Evolutionary conservation across 371 early-diverging fungal species (phyloP).

Genomic region (Rhizopus sp.): DNA sequence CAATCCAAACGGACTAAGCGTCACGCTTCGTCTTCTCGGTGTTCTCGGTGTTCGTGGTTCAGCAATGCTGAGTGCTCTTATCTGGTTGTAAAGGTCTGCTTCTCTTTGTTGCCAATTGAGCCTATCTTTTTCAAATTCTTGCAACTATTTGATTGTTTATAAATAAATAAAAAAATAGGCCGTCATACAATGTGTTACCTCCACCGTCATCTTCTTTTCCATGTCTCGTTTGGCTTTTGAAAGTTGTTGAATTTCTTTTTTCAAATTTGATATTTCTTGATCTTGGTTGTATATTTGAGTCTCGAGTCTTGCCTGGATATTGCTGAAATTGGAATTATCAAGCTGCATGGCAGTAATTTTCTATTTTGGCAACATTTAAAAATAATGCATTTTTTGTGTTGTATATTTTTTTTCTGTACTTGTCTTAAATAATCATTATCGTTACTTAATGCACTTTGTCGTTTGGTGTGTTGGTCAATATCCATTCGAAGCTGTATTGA

Average conservation of each 20-base stretch:
- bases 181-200: conserved; percentile 21
- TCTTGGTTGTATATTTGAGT: conserved; percentile 51
- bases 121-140: conserved; percentile 49
- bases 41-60: conserved; percentile 49
- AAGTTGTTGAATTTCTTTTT: conserved; percentile 42
- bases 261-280: conserved; percentile 35
- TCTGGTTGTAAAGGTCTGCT: conserved; percentile 51
- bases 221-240: conserved; percentile 43
- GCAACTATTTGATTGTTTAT: conserved; percentile 27
- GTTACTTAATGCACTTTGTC: conserved; percentile 30
- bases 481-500: conserved; percentile 35
- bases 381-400: neutral
- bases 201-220: conserved; percentile 40
- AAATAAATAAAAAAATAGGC: neutral
- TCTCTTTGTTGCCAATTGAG: conserved; percentile 49
- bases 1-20: conserved; percentile 38
- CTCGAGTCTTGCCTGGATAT: conserved; percentile 49
- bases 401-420: conserved; percentile 17
- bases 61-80: conserved; percentile 35
- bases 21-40: conserved; percentile 45
- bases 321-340: conserved; percentile 42
- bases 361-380: conserved; percentile 15
- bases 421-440: conserved; percentile 47
- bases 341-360: conserved; percentile 43
- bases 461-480: conserved; percentile 32